Percentiles rank a stretch among this genome's conserved stretches.
These are phyloP conservation scores for Micractinium conductrix DNA, from an alignment of 139 green algal species.

Conservation along the genomic window DNA sequence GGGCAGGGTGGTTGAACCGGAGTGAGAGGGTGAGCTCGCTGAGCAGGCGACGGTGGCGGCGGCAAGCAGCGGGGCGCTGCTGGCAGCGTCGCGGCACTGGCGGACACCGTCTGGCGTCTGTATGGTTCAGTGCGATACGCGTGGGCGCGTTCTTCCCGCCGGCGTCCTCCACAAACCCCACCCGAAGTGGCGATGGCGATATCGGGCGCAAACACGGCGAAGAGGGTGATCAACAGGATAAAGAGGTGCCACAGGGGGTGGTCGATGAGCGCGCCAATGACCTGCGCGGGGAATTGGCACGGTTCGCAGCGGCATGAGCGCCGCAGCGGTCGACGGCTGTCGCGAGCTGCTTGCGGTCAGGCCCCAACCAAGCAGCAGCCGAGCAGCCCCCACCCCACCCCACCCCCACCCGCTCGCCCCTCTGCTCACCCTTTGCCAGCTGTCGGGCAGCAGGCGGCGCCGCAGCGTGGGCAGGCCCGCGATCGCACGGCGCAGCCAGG, in stretches of 20 bases:
- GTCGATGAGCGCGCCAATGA: neutral
- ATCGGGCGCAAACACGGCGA: slow-evolving; percentile 19
- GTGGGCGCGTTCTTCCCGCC: neutral
- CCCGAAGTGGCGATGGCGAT: slow-evolving; percentile 16
- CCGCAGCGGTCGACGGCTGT: neutral
- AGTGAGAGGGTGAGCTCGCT: neutral
- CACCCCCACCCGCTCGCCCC: neutral
- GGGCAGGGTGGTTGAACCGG: neutral
- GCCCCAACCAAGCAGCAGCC: too few species aligned
- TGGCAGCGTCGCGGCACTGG: neutral
- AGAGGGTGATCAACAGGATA: slow-evolving; percentile 13
- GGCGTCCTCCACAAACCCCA: neutral
- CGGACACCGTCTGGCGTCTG: neutral
- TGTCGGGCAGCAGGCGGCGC: neutral
- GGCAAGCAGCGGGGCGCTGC: neutral
- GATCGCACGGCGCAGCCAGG: too few species aligned
- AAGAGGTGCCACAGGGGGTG: neutral
- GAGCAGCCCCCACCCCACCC: too few species aligned
- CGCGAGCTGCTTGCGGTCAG: too few species aligned
- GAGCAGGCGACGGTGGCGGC: neutral
- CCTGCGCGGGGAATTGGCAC: neutral
- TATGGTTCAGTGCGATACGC: neutral
- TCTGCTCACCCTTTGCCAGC: slow-evolving; percentile 10
- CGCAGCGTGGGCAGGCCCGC: neutral
- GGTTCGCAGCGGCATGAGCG: neutral